Evolutionary conservation across 2,329 filamentous ascomycete genomes (phyloP).

Genomic region (Trichoderma breve): DNA sequence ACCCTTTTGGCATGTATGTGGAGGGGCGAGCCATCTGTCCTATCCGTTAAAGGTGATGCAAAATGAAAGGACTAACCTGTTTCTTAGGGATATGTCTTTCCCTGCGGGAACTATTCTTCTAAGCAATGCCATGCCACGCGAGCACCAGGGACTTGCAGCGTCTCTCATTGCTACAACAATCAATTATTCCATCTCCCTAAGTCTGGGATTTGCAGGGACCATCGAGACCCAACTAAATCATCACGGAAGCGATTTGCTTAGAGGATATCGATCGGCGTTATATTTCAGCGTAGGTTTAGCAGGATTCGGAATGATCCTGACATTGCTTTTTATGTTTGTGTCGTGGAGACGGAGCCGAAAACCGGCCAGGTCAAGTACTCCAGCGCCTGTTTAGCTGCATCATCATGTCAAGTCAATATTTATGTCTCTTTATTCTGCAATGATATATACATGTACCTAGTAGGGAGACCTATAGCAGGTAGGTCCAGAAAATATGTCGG

Average conservation of each 20-base stretch:
- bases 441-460: neutral
- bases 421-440: neutral
- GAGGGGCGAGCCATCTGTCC: neutral
- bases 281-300: slow-evolving; percentile 24
- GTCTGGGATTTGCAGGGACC: slow-evolving; percentile 61
- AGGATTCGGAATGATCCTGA: slow-evolving; percentile 10
- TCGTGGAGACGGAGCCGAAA: slow-evolving; percentile 10
- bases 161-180: slow-evolving; percentile 58
- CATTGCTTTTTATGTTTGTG: slow-evolving; percentile 10
- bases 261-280: slow-evolving; percentile 34
- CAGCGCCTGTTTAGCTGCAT: neutral
- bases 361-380: neutral
- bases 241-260: slow-evolving; percentile 27
- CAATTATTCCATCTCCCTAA: slow-evolving; percentile 63
- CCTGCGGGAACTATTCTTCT: slow-evolving; percentile 58
- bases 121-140: slow-evolving; percentile 45
- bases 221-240: slow-evolving; percentile 36
- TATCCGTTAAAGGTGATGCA: slow-evolving; percentile 21
- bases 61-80: neutral
- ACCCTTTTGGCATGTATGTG: slow-evolving; percentile 16
- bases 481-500: neutral
- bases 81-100: slow-evolving; percentile 60
- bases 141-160: slow-evolving; percentile 41
- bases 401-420: neutral
- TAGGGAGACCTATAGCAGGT: neutral